Evolutionary conservation across 164 flowering plant genomes (phyloP).

Genomic region (Stephania cephalantha): DNA sequence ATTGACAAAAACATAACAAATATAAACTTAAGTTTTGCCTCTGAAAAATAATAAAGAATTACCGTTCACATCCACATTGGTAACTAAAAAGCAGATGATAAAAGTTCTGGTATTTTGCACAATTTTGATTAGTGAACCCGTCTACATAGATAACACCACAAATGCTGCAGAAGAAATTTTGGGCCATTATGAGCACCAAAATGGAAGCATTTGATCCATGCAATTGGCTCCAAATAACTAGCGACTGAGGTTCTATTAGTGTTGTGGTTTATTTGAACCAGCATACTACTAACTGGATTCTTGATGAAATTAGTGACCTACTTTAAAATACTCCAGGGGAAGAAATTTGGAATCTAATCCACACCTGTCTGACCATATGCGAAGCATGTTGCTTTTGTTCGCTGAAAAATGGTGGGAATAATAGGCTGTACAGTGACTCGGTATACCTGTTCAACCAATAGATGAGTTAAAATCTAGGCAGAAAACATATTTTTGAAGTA

Average conservation of each 20-base stretch:
- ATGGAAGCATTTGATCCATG: neutral
- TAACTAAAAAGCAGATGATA: too few species aligned
- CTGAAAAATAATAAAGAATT: too few species aligned
- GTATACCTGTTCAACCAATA: conserved; percentile 57
- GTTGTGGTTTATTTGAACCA: too few species aligned
- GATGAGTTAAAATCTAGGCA: neutral
- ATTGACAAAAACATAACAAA: too few species aligned
- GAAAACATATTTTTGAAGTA: neutral
- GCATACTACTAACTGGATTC: neutral
- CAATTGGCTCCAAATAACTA: neutral
- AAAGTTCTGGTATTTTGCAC: too few species aligned
- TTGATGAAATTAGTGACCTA: neutral
- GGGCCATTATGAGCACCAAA: neutral
- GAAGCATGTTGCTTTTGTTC: conserved; percentile 97
- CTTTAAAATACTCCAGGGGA: neutral
- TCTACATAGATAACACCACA: too few species aligned
- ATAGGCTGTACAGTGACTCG: conserved; percentile 85
- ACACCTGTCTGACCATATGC: conserved; percentile 99
- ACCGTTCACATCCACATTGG: too few species aligned
- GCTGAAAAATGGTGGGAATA: conserved; percentile 83
- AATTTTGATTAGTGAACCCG: too few species aligned
- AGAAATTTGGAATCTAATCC: neutral
- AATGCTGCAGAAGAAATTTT: too few species aligned
- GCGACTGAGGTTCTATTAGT: too few species aligned
- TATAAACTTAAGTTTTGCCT: too few species aligned